Percentiles rank a stretch among this genome's conserved stretches.
phyloP scores from a whole-genome alignment of 2,329 filamentous ascomycete genomes.

The Neonectria neomacrospora region DNA sequence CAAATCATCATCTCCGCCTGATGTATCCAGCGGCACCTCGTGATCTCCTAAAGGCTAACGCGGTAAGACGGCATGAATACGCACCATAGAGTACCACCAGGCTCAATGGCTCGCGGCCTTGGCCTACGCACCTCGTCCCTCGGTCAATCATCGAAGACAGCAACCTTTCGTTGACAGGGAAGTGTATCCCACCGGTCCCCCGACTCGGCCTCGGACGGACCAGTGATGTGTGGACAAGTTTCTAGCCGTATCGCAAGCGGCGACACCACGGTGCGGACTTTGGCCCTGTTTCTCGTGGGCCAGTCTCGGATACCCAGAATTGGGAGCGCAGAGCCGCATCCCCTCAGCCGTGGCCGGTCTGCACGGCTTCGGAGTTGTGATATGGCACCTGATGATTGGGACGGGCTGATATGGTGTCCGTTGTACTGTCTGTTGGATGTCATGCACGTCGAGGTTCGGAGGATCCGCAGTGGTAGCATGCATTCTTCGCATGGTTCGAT shows the following conservation, averaged over 20 bases:
- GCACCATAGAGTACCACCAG: conserved; percentile 4
- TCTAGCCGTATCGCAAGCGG: conserved; percentile 24
- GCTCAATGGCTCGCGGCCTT: conserved; percentile 12
- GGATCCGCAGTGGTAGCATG: conserved; percentile 18
- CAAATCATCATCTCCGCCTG: background rate
- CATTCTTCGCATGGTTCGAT: conserved; percentile 35
- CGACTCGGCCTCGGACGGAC: conserved; percentile 14
- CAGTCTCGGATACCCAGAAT: conserved; percentile 6
- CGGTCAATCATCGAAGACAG: background rate
- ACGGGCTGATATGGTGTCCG: conserved; percentile 23
- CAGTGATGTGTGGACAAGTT: conserved; percentile 28
- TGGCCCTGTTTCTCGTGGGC: conserved; percentile 2
- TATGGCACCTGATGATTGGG: conserved; percentile 33
- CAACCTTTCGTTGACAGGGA: conserved; percentile 16
- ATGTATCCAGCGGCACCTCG: background rate
- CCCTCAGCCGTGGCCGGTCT: conserved; percentile 24
- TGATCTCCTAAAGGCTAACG: conserved; percentile 20
- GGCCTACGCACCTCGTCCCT: conserved; percentile 13
- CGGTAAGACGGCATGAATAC: conserved; percentile 21
- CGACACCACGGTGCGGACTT: conserved; percentile 13
- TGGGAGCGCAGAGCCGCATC: conserved; percentile 19
- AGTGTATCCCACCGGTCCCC: conserved; percentile 14
- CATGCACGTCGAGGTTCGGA: conserved; percentile 32
- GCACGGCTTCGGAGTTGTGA: conserved; percentile 17
- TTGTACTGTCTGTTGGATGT: conserved; percentile 20